Evolutionary conservation across 148 eudicot species (phyloP).

Genomic region (Camellia granthamiana): DNA sequence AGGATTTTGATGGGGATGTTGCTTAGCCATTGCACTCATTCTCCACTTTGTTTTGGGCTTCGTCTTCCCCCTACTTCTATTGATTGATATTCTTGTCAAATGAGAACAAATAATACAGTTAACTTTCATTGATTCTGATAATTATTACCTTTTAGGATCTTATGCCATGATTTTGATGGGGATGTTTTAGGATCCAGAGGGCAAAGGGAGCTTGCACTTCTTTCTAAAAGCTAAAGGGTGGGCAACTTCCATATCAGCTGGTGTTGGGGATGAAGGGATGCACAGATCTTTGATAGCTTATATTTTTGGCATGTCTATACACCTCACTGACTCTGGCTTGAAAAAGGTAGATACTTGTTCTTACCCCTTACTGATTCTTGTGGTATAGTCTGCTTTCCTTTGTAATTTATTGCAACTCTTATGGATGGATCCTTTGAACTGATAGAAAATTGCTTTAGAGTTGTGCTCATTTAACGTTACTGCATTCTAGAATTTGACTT

Average conservation of each 20-base stretch:
- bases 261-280: slow-evolving; percentile 93
- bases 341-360: slow-evolving; percentile 55
- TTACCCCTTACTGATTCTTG: neutral
- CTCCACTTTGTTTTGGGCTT: too few species aligned
- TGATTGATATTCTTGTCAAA: too few species aligned
- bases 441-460: neutral
- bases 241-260: slow-evolving; percentile 92
- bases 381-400: neutral
- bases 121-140: too few species aligned
- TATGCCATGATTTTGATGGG: neutral
- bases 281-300: slow-evolving; percentile 75
- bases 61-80: too few species aligned
- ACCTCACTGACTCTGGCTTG: slow-evolving; percentile 86
- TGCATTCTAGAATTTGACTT: neutral
- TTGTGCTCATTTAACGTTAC: neutral
- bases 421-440: slow-evolving; percentile 1
- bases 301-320: slow-evolving; percentile 80
- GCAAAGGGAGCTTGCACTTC: slow-evolving; percentile 83
- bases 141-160: neutral
- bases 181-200: slow-evolving; percentile 55
- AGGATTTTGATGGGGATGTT: too few species aligned
- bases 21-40: too few species aligned
- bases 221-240: slow-evolving; percentile 89
- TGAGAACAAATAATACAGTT: too few species aligned
- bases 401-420: neutral